Base-by-base conservation (phyloP, 345 rosid species). In the Bruguiera gymnorhiza region DNA sequence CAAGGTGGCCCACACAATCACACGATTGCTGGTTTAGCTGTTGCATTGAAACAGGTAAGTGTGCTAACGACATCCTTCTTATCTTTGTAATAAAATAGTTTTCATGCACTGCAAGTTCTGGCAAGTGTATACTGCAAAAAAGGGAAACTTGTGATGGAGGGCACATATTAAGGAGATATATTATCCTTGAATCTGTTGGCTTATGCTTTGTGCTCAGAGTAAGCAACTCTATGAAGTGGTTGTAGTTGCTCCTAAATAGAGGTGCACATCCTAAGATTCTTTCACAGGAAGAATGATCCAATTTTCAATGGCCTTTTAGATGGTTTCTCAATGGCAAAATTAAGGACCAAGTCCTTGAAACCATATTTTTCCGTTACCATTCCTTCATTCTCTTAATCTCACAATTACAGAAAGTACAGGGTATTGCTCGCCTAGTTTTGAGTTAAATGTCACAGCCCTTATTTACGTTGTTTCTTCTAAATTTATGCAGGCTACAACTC, bases 1-100 rank as follows among this genome's bases (percentile, higher is more conserved):
- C 99, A 95, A 86, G 99, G 99, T 65, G 99, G 99, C 16, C 99
- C 97, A 10, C 99, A 95, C 81, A 92, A 95, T 83, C 97, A 95
- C 91, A 95, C 99, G 46, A 95, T 95, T 62, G 58, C 99, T 57
- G 97, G 96, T 82, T 85, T 95, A 76, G 99, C 97, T 50, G 99
- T 95, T 78, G 96, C 98, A 68, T 66, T 92, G 81, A 95, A 92
- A 72, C 98, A 93, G 95, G 97, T 89, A 9, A 60, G 65, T 62
- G 8, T 68, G 39, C 55, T 52, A 21, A n/a, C 30, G 29, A 64
- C 19, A 62, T 39, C 70, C 20, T 67, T 37, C 62, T 55, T 16
- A 27, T 50, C 59, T 61, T 8, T 4, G 13, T 71, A 26, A 6
- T 68, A 52, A 24, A 32, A 21, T 31, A 43, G 50, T 43, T 43